phyloP scores from a whole-genome alignment of 2,329 filamentous ascomycete species.

The Blastomyces silverae region DNA sequence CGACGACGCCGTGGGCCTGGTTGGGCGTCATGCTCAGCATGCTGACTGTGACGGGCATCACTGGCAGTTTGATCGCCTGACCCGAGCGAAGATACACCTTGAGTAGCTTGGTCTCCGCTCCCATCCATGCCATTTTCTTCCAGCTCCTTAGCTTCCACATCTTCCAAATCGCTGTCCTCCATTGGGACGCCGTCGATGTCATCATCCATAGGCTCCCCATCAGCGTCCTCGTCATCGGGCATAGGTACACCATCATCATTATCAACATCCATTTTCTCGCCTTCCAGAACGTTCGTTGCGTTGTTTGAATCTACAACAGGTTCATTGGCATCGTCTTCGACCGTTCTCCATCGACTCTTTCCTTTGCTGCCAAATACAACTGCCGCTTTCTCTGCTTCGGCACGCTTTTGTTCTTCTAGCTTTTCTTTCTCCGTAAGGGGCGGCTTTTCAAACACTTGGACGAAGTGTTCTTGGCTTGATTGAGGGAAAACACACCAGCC shows the following conservation, averaged over 20 bases:
- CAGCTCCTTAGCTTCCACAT: conserved; percentile 44
- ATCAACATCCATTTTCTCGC: conserved; percentile 27
- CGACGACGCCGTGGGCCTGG: conserved; percentile 49
- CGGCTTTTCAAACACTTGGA: conserved; percentile 63
- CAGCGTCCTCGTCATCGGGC: conserved; percentile 41
- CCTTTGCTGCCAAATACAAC: conserved; percentile 34
- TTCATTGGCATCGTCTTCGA: conserved; percentile 38
- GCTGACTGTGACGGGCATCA: conserved; percentile 21
- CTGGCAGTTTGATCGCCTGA: conserved; percentile 23
- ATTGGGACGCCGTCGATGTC: conserved; percentile 42
- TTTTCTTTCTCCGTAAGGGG: conserved; percentile 48
- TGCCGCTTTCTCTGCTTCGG: conserved; percentile 36
- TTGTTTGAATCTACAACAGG: conserved; percentile 19
- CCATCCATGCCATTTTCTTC: conserved; percentile 41
- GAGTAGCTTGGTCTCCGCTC: conserved; percentile 34
- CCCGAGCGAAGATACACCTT: conserved; percentile 24
- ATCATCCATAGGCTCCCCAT: conserved; percentile 39
- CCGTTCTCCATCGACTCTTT: conserved; percentile 44
- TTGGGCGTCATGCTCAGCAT: conserved; percentile 26
- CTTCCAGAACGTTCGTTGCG: conserved; percentile 12
- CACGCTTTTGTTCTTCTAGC: conserved; percentile 40
- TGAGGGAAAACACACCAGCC: conserved; percentile 62
- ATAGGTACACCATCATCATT: conserved; percentile 29
- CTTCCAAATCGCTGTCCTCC: conserved; percentile 47
- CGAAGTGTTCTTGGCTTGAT: conserved; percentile 65